Conservation (phyloP, 106 monocot species). For the Amphibolis antarctica region DNA sequence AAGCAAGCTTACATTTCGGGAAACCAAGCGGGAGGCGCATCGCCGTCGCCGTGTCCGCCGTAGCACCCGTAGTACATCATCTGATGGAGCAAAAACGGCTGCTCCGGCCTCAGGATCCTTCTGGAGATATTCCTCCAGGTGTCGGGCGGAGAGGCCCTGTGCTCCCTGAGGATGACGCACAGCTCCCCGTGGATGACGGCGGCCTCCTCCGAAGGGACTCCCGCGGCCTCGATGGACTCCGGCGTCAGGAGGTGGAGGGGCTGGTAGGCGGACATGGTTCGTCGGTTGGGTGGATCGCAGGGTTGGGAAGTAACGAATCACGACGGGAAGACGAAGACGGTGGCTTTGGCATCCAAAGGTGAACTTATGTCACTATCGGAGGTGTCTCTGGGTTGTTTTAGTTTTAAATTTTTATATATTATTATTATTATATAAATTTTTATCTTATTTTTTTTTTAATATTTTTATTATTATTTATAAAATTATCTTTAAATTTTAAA, state of each 20-base stretch:
- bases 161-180: conserved; percentile 7
- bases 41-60: conserved; percentile 7
- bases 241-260: conserved; percentile 1
- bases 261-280: conserved; percentile 1
- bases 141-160: conserved; percentile 1
- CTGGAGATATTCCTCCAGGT: conserved; percentile 14
- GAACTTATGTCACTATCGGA: too few species aligned
- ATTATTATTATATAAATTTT: too few species aligned
- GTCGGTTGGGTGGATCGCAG: too few species aligned
- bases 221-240: conserved; percentile 6
- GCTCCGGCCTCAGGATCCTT: conserved; percentile 13
- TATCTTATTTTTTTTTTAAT: too few species aligned
- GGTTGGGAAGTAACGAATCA: too few species aligned
- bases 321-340: too few species aligned
- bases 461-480: too few species aligned
- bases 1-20: conserved; percentile 6
- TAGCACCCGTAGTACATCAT: conserved; percentile 29
- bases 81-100: conserved; percentile 21
- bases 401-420: too few species aligned
- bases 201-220: conserved; percentile 7
- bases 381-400: too few species aligned
- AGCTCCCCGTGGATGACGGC: conserved; percentile 8
- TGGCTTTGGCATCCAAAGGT: too few species aligned
- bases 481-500: too few species aligned
- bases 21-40: conserved; percentile 21